Evolutionary conservation across 2,329 filamentous ascomycete genomes (phyloP), one percentile per base, ranked within the genome.

Genomic region (Lecanicillium sp.): DNA sequence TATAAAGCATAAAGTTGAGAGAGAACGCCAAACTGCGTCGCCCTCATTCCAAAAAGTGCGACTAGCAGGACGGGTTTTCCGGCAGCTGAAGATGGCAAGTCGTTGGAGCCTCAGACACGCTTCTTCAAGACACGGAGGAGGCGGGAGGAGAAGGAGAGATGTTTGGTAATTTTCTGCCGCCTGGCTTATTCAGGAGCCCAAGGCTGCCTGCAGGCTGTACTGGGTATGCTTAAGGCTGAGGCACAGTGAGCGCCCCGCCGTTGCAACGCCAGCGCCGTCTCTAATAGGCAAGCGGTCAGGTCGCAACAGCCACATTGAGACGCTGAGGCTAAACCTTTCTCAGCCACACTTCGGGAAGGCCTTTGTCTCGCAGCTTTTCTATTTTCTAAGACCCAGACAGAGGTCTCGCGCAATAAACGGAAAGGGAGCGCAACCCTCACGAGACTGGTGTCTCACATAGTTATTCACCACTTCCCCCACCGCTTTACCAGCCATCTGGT

Each of bases 321-420:
- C 44, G 37, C 20, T 24, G 14, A 14, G 4, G 27, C 44, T 40
- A 47, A 33, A 11, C 36, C 36, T 10, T 4, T 24, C 33, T 47
- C 1, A 35, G 35, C 8, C 5, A n/a, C n/a, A n/a, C n/a, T n/a
- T n/a, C 12, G 1, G 11, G 12, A 7, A 14, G 15, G 14, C 21
- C 14, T 19, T 39, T 26, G 20, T 24, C 19, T 30, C 15, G 33
- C 11, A 19, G 44, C 44, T 32, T 37, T 37, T 26, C 26, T 33
- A 46, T 45, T 24, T 43, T 29, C 48, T 51, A 49, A 52, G 33
- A 32, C 12, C n/a, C 17, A 10, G 37, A 24, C n/a, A 44, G 27
- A 10, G 5, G 6, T 21, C 15, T 29, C 19, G 26, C 19, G 19
- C 39, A 29, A n/a, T 5, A 6, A 27, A 32, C n/a, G 10, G 14